Evolutionary conservation across 2,329 filamentous ascomycete species (phyloP), one percentile per base, ranked within the genome.

Genomic region (Trichoderma polysporum): DNA sequence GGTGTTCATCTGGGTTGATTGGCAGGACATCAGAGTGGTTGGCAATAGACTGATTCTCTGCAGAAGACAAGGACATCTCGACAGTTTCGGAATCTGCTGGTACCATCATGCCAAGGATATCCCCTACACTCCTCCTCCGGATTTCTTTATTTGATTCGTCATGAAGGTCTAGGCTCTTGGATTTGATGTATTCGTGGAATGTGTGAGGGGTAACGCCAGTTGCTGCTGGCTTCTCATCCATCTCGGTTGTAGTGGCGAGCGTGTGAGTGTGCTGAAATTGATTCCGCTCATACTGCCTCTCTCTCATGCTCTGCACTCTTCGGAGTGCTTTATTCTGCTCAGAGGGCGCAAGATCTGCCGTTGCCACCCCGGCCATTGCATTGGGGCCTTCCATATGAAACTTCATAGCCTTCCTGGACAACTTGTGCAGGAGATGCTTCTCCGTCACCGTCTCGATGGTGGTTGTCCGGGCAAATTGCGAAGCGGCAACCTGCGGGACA

Each of bases 381-480:
- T 72, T 74, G 4, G 74, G 69, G 7, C 75, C 77, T 2, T 80
- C 76, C 25, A 77, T 66, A 67, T 83, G 79, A 64, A 79, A 77
- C 41, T 78, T 80, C 67, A 84, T 72, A 1, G 79, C 81, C 22
- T 76, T 74, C 45, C 77, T 76, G 8, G 83, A 82, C 13, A 85
- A 72, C 61, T 78, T 81, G 70, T 84, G 82, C 13, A 79, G 73
- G 10, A 77, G 73, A 6, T 73, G 72, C 57, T 74, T 78, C 33
- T 81, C 75, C 29, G 76, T 75, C 73, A 78, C 76, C 47, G 73
- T 71, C 22, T 81, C 80, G 17, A 80, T 77, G 1, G 84, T 86
- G 0, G 85, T 82, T 0, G 86, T 88, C 50, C 80, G 77, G 10
- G 81, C 77, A 71, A 88, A 88, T 66, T 87, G 85, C 13, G 80